These are phyloP conservation scores for Cystoderma amianthinum DNA, from an alignment of 768 basidiomycete species.

Conservation along the genomic window DNA sequence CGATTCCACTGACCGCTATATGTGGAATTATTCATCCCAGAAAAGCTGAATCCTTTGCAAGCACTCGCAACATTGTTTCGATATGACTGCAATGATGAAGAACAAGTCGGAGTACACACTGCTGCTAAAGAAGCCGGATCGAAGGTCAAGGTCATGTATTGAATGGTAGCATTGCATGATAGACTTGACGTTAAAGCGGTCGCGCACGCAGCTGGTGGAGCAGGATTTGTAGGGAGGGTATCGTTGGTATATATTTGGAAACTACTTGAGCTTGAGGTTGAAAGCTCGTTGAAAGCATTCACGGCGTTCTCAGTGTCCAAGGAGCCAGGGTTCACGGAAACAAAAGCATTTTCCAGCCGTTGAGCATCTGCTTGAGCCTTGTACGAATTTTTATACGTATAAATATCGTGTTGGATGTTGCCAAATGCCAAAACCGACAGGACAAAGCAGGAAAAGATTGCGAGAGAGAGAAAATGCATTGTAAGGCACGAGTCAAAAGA, in stretches of 20 bases:
- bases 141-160: slow-evolving; percentile 4
- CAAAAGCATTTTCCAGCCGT: not conserved
- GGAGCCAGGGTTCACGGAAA: not conserved
- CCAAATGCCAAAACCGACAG: not conserved
- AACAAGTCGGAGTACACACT: no score
- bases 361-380: not conserved
- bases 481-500: no score
- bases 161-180: slow-evolving; percentile 10
- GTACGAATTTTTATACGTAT: not conserved
- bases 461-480: not conserved
- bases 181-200: slow-evolving; percentile 8
- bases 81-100: not conserved
- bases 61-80: slow-evolving; percentile 6
- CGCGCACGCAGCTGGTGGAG: slow-evolving; percentile 7
- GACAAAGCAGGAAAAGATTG: not conserved
- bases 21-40: slow-evolving; percentile 9
- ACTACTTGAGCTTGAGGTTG: slow-evolving; percentile 3
- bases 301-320: not conserved
- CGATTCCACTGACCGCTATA: slow-evolving; percentile 14
- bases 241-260: slow-evolving; percentile 9
- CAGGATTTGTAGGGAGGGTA: slow-evolving; percentile 7
- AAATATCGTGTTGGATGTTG: not conserved
- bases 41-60: slow-evolving; percentile 12
- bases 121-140: no score
- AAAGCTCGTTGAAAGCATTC: slow-evolving; percentile 5